phyloP scores from a whole-genome alignment of 768 basidiomycete species.

The Lentinula detonsa region DNA sequence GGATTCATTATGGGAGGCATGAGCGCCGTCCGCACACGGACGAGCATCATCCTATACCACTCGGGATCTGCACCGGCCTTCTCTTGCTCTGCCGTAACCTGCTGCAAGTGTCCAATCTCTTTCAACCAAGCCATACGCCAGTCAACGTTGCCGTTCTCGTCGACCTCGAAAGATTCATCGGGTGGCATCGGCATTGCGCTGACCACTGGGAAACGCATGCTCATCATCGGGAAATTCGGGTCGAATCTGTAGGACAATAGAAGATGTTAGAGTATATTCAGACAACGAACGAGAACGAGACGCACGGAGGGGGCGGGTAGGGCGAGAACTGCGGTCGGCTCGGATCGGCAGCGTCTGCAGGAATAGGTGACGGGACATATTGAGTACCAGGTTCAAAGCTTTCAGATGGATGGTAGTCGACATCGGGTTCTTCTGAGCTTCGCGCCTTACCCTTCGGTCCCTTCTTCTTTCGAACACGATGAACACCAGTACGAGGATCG shows the following conservation, averaged over 20 bases:
- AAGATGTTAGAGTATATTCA: neutral
- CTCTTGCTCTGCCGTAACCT: constrained; percentile 76
- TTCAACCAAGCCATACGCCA: constrained; percentile 80
- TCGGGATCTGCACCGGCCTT: constrained; percentile 76
- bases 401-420: constrained; percentile 57
- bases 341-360: constrained; percentile 54
- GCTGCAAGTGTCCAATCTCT: constrained; percentile 69
- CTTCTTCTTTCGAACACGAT: constrained; percentile 86
- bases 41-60: constrained; percentile 83
- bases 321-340: constrained; percentile 53
- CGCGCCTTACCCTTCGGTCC: constrained; percentile 48
- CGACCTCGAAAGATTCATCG: constrained; percentile 64
- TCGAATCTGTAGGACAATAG: constrained; percentile 49
- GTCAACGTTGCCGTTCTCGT: constrained; percentile 74
- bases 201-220: constrained; percentile 56
- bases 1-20: constrained; percentile 38
- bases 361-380: constrained; percentile 53
- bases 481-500: constrained; percentile 84
- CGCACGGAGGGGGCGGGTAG: constrained; percentile 61
- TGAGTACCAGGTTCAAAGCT: constrained; percentile 53
- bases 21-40: constrained; percentile 69
- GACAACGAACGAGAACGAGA: constrained; percentile 13
- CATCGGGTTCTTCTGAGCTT: constrained; percentile 43
- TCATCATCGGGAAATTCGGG: constrained; percentile 66
- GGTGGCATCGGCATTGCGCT: constrained; percentile 53